phyloP scores from a whole-genome alignment of 768 basidiomycete species.

The Suillus discolor region DNA sequence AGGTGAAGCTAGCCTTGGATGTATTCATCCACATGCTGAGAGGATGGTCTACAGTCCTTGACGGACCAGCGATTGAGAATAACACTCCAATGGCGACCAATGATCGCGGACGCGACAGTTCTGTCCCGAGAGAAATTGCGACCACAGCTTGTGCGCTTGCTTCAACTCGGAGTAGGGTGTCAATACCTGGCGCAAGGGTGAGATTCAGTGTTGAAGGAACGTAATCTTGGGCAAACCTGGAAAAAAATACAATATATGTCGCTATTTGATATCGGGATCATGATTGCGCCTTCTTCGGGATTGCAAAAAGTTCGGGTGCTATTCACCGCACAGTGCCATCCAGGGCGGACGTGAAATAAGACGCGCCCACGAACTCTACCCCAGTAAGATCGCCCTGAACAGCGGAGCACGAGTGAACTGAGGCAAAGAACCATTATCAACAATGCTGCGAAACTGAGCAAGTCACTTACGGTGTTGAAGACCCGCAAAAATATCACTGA shows the following conservation, averaged over 20 bases:
- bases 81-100: conserved; percentile 11
- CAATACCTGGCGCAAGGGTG: conserved; percentile 2
- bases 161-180: conserved; percentile 12
- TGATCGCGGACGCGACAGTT: conserved; percentile 9
- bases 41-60: conserved; percentile 1
- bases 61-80: conserved; percentile 22
- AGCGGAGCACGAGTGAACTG: conserved; percentile 21
- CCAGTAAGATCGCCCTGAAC: conserved; percentile 25
- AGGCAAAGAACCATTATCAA: not conserved
- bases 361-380: conserved; percentile 14
- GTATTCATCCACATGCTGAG: conserved; percentile 30
- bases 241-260: conserved; percentile 38
- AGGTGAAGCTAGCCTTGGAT: conserved; percentile 18
- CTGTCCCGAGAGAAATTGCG: conserved; percentile 9
- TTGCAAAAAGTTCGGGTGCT: conserved; percentile 31
- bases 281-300: conserved; percentile 25
- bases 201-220: not conserved
- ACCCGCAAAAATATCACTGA: conserved; percentile 28
- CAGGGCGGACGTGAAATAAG: conserved; percentile 11
- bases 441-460: not conserved
- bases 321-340: conserved; percentile 5
- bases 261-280: conserved; percentile 24
- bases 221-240: conserved; percentile 5
- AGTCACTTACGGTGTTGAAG: conserved; percentile 27
- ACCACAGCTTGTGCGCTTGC: conserved; percentile 13